A percentile compares a stretch with the other conserved stretches of the same genome.
Conservation (phyloP, 2,329 filamentous ascomycete species). For the Talaromyces atroroseus region DNA sequence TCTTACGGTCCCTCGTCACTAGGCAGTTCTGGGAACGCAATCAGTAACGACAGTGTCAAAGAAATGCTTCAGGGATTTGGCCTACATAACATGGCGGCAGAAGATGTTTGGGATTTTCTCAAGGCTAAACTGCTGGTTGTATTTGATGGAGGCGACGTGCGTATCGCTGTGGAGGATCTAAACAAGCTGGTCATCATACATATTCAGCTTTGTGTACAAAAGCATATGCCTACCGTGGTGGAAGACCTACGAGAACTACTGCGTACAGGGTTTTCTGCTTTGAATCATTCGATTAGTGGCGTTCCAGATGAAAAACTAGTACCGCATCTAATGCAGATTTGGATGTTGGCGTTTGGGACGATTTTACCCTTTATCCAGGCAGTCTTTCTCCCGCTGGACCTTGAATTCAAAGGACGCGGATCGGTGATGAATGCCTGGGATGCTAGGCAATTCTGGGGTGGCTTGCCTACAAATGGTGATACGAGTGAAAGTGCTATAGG, state of each 20-base stretch:
- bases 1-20: slow-evolving; percentile 35
- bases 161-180: slow-evolving; percentile 61
- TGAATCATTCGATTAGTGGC: slow-evolving; percentile 75
- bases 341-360: slow-evolving; percentile 85
- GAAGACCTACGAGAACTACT: slow-evolving; percentile 59
- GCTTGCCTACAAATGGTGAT: slow-evolving; percentile 49
- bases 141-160: slow-evolving; percentile 60
- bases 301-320: slow-evolving; percentile 85
- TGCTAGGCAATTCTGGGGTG: slow-evolving; percentile 86
- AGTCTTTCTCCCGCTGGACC: slow-evolving; percentile 85
- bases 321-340: slow-evolving; percentile 83
- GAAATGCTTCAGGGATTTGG: slow-evolving; percentile 50
- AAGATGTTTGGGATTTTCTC: slow-evolving; percentile 62
- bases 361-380: slow-evolving; percentile 92
- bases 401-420: slow-evolving; percentile 85
- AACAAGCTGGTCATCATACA: slow-evolving; percentile 59
- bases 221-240: slow-evolving; percentile 54
- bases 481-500: slow-evolving; percentile 40
- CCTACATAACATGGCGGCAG: slow-evolving; percentile 62
- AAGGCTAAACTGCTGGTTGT: slow-evolving; percentile 59
- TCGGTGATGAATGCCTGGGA: slow-evolving; percentile 70
- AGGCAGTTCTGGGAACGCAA: slow-evolving; percentile 26
- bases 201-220: slow-evolving; percentile 58
- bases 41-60: slow-evolving; percentile 33
- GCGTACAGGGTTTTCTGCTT: slow-evolving; percentile 70